These are phyloP conservation scores for Cercospora sp. DNA, from an alignment of 2,329 filamentous ascomycete species.

Conservation along the genomic window DNA sequence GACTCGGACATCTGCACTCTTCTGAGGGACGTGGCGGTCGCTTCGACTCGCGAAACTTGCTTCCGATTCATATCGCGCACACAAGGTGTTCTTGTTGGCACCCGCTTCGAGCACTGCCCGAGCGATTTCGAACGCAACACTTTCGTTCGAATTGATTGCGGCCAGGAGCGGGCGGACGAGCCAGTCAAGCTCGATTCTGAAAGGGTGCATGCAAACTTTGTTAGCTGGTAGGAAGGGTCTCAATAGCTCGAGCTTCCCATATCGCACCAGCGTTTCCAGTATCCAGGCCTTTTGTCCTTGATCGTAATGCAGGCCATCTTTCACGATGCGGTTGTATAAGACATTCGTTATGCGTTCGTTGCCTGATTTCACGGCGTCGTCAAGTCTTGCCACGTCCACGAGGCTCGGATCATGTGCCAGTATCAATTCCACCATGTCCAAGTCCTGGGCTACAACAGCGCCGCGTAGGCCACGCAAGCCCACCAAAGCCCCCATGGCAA, in stretches of 20 bases:
- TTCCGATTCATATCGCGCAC: background rate
- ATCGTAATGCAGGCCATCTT: background rate
- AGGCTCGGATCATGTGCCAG: background rate
- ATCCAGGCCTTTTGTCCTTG: background rate
- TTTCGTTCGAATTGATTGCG: background rate
- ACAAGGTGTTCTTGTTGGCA: background rate
- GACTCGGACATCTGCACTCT: background rate
- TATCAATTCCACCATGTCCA: background rate
- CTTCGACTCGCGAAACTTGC: background rate
- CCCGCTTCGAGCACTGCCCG: background rate
- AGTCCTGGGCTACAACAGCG: background rate
- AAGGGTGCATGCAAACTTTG: too few relatives aligned
- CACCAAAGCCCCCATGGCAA: background rate
- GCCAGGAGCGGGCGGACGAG: background rate
- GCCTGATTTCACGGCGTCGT: background rate
- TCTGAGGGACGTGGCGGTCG: background rate
- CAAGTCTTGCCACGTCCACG: background rate
- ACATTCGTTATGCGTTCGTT: background rate
- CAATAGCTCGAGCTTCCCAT: background rate
- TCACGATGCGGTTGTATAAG: background rate
- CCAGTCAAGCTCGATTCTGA: background rate
- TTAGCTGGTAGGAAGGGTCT: background rate
- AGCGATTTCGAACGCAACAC: background rate
- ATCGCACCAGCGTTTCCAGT: background rate
- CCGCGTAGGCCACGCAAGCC: background rate